Evolutionary conservation across 192 early-diverging fungal species (phyloP), one percentile per base, ranked within the genome.

Genomic region (Umbelopsis sp.): DNA sequence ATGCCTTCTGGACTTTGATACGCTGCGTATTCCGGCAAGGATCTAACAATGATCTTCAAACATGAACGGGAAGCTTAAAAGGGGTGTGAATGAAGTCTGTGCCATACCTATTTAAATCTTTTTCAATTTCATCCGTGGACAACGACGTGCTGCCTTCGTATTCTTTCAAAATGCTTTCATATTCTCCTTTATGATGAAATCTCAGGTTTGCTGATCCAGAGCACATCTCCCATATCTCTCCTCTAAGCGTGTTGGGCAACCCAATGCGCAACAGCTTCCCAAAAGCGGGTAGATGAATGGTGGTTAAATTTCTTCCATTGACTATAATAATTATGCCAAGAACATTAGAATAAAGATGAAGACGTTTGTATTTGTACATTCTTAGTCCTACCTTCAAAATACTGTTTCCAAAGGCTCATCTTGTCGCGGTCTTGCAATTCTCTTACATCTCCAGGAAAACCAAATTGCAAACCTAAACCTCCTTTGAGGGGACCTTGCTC

Each of bases 151-250:
- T 77, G 12, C 86, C 85, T 45, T 82, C 78, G 61, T 94, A 89
- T 51, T 91, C 86, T 21, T 77, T 64, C 30, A 89, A 79, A 7
- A 92, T 73, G 23, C 77, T 53, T 23, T 91, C 85, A 71, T 94
- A 96, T 15, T 93, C 84, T 7, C 94, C 93, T n/a, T 82, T 78
- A 73, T 94, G 88, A 80, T 90, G 86, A 77, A 89, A 95, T 50
- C 95, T 80, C 71, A 91, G 84, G 51, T 87, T 90, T 58, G 95
- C 91, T 8, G 95, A 84, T 2, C 95, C 95, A 21, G 90, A 90
- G 70, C 88, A 90, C 22, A 93, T 79, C 75, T 96, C 95, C 95
- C 95, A 96, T 25, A 95, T 87, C 78, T 96, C 95, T 22, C 93
- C 94, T n/a, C 95, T 80, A 71, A 96, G 72, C 20, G 80, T 68